Evolutionary conservation across 1,284 basidiomycete species (phyloP).

Genomic region (Wallemia ichthyophaga): DNA sequence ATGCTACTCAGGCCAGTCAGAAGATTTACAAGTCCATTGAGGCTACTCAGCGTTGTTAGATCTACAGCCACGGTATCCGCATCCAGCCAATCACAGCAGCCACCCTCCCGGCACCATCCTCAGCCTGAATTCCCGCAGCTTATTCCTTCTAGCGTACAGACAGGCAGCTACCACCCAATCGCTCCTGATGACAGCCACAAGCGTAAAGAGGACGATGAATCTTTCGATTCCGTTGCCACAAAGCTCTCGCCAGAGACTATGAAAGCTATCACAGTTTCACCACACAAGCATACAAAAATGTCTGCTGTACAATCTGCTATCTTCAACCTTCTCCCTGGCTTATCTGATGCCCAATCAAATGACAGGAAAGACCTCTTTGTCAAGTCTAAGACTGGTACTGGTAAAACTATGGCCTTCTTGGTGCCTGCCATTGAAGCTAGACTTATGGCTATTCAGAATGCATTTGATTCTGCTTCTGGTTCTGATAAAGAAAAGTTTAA

Average conservation of each 20-base stretch:
- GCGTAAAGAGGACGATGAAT: not conserved
- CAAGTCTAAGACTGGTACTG: conserved; percentile 72
- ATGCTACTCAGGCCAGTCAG: too few species aligned
- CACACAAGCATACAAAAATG: conserved; percentile 47
- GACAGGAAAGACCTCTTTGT: conserved; percentile 29
- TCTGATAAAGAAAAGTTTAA: conserved; percentile 11
- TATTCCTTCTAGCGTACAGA: not conserved
- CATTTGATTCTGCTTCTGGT: conserved; percentile 10
- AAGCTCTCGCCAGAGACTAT: conserved; percentile 23
- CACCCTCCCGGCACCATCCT: too few species aligned
- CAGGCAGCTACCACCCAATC: not conserved
- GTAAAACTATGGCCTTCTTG: conserved; percentile 73
- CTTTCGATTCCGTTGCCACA: conserved; percentile 21
- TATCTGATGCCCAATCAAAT: conserved; percentile 9
- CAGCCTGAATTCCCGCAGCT: not conserved
- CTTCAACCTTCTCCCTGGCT: conserved; percentile 24
- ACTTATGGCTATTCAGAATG: conserved; percentile 8
- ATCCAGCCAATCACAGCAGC: too few species aligned
- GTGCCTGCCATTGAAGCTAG: conserved; percentile 44
- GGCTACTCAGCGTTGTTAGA: too few species aligned
- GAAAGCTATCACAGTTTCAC: conserved; percentile 30
- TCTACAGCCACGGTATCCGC: too few species aligned
- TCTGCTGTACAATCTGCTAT: conserved; percentile 59
- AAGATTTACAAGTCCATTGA: too few species aligned
- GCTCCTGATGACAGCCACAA: not conserved